Conservation (phyloP, 148 eudicot genomes). For the Chenopodium berlandieri region DNA sequence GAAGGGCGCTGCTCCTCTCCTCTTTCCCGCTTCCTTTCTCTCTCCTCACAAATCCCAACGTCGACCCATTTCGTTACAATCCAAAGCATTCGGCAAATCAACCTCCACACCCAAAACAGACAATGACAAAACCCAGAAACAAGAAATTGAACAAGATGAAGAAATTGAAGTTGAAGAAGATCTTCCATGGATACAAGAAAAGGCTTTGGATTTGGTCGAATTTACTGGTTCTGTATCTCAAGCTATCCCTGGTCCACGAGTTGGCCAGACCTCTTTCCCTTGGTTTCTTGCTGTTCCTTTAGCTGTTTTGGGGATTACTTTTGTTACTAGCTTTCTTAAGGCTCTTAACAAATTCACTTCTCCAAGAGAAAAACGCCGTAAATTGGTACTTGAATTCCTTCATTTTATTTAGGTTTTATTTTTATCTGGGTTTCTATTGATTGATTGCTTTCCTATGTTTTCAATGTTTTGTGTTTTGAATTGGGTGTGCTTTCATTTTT, state of each 20-base stretch:
- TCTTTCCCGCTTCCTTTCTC: neutral
- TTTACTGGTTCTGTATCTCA: conserved; percentile 77
- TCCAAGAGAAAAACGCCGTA: conserved; percentile 64
- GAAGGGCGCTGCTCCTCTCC: conserved; percentile 1
- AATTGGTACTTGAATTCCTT: conserved; percentile 31
- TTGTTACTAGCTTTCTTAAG: conserved; percentile 54
- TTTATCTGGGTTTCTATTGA: too few relatives aligned
- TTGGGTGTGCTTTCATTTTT: too few relatives aligned
- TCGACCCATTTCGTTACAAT: neutral
- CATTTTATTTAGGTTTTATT: too few relatives aligned
- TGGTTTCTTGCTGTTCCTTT: conserved; percentile 81
- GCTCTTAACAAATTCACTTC: conserved; percentile 63
- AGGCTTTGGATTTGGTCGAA: conserved; percentile 87
- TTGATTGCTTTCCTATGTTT: too few relatives aligned
- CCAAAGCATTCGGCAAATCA: neutral
- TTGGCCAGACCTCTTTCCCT: conserved; percentile 60
- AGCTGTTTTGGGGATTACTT: conserved; percentile 62
- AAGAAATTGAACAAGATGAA: conserved; percentile 15
- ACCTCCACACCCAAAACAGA: neutral
- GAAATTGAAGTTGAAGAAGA: conserved; percentile 66
- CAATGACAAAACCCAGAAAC: conserved; percentile 11
- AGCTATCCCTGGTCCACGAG: conserved; percentile 89
- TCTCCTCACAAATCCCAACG: neutral
- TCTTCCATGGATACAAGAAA: conserved; percentile 82
- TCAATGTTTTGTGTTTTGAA: too few relatives aligned